Evolutionary conservation across 176 grass and related monocot genomes (phyloP), one percentile per base, ranked within the genome.

Genomic region (Oryza nivara): DNA sequence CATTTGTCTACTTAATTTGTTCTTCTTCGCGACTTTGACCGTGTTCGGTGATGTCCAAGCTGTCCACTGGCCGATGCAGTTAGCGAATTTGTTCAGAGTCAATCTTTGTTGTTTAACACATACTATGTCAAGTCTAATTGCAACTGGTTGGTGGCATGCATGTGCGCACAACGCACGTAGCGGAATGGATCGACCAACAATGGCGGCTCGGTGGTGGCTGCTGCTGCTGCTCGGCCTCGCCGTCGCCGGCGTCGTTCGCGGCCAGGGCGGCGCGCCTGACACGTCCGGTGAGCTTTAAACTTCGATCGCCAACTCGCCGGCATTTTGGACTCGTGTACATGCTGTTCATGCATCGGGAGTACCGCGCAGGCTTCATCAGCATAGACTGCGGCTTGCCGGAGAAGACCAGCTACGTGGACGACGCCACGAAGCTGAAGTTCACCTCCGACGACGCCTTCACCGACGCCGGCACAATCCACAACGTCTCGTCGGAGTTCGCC

Each of bases 371-470:
- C 5, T 73, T 73, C 70, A 15, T 73, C n/a, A 73, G 40, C 70
- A 73, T 73, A 25, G 70, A 73, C 43, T 65, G 63, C 23, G 63
- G 63, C 22, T 26, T 65, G 63, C 63, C 63, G 23, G 63, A 65
- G 63, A 23, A 73, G 70, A 73, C 19, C 68, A 15, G 70, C 70
- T 73, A 73, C 70, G 70, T 73, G 11, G 43, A 73, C 43, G 70
- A 47, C 9, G 4, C 2, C 70, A 73, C 43, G 5, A 73, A 73
- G 43, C 70, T 73, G 2, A 2, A 8, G 20, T 73, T 46, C 43
- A 26, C 70, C 43, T 47, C 70, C 11, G 70, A 73, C 70, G 70
- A 41, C 2, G 70, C 2, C 70, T 73, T 73, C 70, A 73, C 70
- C n/a, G 43, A 73, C 0, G 70, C 7, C 70, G 70, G 70, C 38